phyloP scores from a whole-genome alignment of 2,329 filamentous ascomycete species.

The Verticillium zaregamsianum region DNA sequence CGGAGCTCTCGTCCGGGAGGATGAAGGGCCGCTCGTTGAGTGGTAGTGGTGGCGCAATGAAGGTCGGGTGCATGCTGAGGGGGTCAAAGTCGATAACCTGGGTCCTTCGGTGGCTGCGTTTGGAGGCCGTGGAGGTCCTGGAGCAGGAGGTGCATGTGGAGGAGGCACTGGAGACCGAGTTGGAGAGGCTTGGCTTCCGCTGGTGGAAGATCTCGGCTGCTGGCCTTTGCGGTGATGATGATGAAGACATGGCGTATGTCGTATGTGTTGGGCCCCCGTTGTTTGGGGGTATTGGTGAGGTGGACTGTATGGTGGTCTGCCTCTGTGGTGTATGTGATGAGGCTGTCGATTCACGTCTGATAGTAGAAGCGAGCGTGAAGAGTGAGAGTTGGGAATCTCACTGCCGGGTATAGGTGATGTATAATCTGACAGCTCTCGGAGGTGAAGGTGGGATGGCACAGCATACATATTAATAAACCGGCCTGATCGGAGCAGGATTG shows the following conservation, averaged over 20 bases:
- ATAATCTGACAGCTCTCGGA: not conserved
- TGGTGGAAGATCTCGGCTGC: constrained; percentile 9
- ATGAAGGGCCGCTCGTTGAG: constrained; percentile 14
- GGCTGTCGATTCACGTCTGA: not conserved
- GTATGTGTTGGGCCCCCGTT: not conserved
- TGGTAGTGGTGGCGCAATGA: constrained; percentile 10
- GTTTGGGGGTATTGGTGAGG: not conserved
- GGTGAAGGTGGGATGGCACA: not conserved
- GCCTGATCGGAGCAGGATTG: not conserved
- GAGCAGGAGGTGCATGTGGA: constrained; percentile 11
- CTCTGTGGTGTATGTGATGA: not conserved
- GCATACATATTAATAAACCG: not conserved
- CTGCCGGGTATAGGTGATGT: not conserved
- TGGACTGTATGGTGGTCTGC: not conserved
- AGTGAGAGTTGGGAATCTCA: not conserved
- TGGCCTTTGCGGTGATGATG: constrained; percentile 4
- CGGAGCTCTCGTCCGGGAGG: constrained; percentile 4
- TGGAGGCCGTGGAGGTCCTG: constrained; percentile 5
- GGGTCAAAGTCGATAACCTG: constrained; percentile 13
- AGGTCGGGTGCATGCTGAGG: constrained; percentile 13
- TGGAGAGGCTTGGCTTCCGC: constrained; percentile 13
- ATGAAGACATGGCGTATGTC: constrained; percentile 2
- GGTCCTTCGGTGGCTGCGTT: constrained; percentile 6
- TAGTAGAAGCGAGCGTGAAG: not conserved
- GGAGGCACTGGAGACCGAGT: constrained; percentile 14